A percentile compares a stretch with the other conserved stretches of the same genome.
phyloP scores from a whole-genome alignment of 495 filamentous ascomycete genomes.

The Xylaria flabelliformis region DNA sequence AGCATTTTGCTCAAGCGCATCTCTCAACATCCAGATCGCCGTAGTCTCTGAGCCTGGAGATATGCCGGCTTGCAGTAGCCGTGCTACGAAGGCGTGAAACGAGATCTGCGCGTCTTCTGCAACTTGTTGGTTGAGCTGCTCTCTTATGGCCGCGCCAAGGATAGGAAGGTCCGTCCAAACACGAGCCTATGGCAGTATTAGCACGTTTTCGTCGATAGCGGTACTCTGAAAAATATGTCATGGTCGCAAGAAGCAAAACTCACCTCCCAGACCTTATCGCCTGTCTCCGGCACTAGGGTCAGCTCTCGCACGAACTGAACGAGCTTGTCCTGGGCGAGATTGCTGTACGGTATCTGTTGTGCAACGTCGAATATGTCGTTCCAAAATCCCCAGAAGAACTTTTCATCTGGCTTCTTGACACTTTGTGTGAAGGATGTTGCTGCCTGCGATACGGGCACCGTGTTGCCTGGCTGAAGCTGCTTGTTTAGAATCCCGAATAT shows the following conservation, averaged over 20 bases:
- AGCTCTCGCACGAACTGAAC: constrained; percentile 34
- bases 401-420: constrained; percentile 27
- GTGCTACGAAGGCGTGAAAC: constrained; percentile 37
- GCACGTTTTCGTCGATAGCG: background rate
- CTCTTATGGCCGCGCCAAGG: constrained; percentile 30
- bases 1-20: constrained; percentile 30
- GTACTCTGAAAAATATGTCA: background rate
- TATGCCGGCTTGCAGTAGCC: constrained; percentile 32
- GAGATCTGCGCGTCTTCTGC: constrained; percentile 20
- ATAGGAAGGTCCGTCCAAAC: constrained; percentile 36
- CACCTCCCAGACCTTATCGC: constrained; percentile 33
- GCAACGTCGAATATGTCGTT: constrained; percentile 28
- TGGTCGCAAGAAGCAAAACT: constrained; percentile 8
- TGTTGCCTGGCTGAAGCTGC: constrained; percentile 22
- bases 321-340: constrained; percentile 34
- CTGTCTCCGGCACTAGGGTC: constrained; percentile 31
- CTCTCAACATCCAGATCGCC: constrained; percentile 37
- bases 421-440: constrained; percentile 29
- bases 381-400: constrained; percentile 36
- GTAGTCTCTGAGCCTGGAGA: constrained; percentile 17
- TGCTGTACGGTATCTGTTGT: constrained; percentile 34
- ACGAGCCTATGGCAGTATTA: constrained; percentile 19
- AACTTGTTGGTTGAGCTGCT: constrained; percentile 26
- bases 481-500: constrained; percentile 41
- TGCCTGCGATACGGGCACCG: constrained; percentile 24